These are phyloP conservation scores for Hypocrella siamensis DNA, from an alignment of 2,329 filamentous ascomycete genomes.

Conservation along the genomic window DNA sequence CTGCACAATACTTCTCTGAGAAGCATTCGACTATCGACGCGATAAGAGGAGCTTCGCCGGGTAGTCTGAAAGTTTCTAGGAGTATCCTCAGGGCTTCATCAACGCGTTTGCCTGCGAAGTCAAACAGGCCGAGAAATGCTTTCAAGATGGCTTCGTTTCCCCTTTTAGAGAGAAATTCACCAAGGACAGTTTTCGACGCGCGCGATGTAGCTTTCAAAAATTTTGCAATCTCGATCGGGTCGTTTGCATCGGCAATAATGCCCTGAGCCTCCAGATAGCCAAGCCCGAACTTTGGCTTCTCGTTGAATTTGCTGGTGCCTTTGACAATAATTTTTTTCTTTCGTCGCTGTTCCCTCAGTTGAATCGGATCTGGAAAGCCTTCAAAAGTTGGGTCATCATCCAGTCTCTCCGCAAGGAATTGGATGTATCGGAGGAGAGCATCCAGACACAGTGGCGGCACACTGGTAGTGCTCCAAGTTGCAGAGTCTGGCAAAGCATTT, in stretches of 20 bases:
- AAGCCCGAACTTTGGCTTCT: conserved; percentile 78
- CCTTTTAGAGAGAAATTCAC: conserved; percentile 85
- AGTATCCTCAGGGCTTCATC: conserved; percentile 80
- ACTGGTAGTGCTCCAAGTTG: conserved; percentile 97
- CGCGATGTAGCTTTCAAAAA: conserved; percentile 81
- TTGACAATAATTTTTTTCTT: conserved; percentile 81
- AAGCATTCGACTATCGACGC: conserved; percentile 84
- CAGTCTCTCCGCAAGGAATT: conserved; percentile 78
- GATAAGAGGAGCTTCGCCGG: conserved; percentile 84
- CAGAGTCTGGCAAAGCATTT: conserved; percentile 92
- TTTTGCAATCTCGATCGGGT: conserved; percentile 64
- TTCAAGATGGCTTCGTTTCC: conserved; percentile 73
- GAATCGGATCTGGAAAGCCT: conserved; percentile 48
- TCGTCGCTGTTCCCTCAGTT: conserved; percentile 54
- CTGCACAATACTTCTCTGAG: conserved; percentile 66
- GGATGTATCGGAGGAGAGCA: conserved; percentile 76
- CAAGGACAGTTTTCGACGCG: conserved; percentile 78
- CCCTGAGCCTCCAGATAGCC: conserved; percentile 73
- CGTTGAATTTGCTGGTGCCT: conserved; percentile 85
- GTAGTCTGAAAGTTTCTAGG: conserved; percentile 84
- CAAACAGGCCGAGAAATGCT: conserved; percentile 73
- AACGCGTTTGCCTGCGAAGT: conserved; percentile 73
- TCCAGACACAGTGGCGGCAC: conserved; percentile 91
- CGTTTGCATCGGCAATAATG: conserved; percentile 61
- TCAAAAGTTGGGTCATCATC: conserved; percentile 50